phyloP scores from a whole-genome alignment of 1,139 yeast genomes.

The Geotrichum histeridarum region DNA sequence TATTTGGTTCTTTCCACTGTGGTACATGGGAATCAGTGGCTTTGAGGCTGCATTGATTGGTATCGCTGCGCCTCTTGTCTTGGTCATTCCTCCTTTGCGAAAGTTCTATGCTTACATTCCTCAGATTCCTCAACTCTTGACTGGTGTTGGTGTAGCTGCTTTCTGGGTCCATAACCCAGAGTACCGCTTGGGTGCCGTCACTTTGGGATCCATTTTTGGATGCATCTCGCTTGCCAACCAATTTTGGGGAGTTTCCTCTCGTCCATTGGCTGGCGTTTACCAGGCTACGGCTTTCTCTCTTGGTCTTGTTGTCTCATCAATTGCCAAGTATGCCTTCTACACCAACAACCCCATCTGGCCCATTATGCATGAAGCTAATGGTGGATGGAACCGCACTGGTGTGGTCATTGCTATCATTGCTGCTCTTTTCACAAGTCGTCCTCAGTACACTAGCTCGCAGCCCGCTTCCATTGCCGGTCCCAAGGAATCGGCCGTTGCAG shows the following conservation, averaged over 20 bases:
- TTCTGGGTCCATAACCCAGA: constrained; percentile 65
- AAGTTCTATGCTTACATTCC: constrained; percentile 47
- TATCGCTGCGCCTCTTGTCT: constrained; percentile 53
- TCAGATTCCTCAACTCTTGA: constrained; percentile 52
- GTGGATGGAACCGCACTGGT: constrained; percentile 79
- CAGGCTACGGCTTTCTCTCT: constrained; percentile 59
- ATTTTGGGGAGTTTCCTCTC: constrained; percentile 45
- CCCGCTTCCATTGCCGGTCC: constrained; percentile 28
- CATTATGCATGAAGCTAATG: constrained; percentile 76
- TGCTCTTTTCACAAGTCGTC: constrained; percentile 51
- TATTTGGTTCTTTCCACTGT: constrained; percentile 94
- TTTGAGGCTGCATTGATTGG: constrained; percentile 70
- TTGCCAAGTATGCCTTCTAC: constrained; percentile 67
- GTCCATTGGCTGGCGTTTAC: constrained; percentile 45
- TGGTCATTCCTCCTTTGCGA: constrained; percentile 52
- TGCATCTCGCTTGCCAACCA: constrained; percentile 61
- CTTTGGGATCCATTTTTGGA: constrained; percentile 62
- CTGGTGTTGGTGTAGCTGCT: constrained; percentile 69
- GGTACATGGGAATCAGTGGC: constrained; percentile 98
- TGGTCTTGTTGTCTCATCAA: constrained; percentile 69
- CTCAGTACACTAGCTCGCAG: constrained; percentile 27
- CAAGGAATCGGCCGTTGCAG: constrained; percentile 40
- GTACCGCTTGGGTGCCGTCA: constrained; percentile 56
- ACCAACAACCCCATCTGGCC: constrained; percentile 97
- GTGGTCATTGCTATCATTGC: constrained; percentile 59